phyloP scores from a whole-genome alignment of 2,329 filamentous ascomycete species.

The Chaetomium sp. region DNA sequence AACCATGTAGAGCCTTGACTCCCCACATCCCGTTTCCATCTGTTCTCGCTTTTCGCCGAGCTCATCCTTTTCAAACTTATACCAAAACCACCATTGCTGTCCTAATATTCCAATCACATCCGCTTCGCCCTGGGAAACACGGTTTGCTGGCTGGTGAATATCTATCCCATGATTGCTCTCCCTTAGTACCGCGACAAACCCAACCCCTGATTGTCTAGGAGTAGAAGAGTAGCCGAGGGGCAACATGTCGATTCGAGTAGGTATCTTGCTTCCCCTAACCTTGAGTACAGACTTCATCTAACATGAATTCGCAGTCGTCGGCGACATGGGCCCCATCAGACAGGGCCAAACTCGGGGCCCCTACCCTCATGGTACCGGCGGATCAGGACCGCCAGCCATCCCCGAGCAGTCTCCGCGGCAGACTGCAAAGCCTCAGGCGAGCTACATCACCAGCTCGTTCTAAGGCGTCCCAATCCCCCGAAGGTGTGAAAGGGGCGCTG shows the following conservation, averaged over 20 bases:
- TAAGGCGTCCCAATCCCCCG: conserved; percentile 24
- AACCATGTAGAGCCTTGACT: conserved; percentile 16
- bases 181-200: not conserved
- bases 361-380: conserved; percentile 14
- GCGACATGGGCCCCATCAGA: conserved; percentile 23
- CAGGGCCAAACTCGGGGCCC: conserved; percentile 8
- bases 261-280: not conserved
- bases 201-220: not conserved
- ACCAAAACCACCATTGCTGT: not conserved
- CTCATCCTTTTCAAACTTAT: not conserved
- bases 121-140: not conserved
- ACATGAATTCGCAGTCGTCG: conserved; percentile 19
- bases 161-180: not conserved
- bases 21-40: not conserved
- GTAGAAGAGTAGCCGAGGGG: not conserved
- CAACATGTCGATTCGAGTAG: conserved; percentile 16
- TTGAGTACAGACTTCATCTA: not conserved
- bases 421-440: conserved; percentile 24
- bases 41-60: conserved; percentile 1
- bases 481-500: conserved; percentile 30
- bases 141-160: not conserved
- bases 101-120: not conserved
- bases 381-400: conserved; percentile 18
- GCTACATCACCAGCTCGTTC: conserved; percentile 22
- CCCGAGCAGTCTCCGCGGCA: conserved; percentile 23